Base-by-base conservation (phyloP, 2,329 filamentous ascomycete genomes). In the Bisporella sp. region DNA sequence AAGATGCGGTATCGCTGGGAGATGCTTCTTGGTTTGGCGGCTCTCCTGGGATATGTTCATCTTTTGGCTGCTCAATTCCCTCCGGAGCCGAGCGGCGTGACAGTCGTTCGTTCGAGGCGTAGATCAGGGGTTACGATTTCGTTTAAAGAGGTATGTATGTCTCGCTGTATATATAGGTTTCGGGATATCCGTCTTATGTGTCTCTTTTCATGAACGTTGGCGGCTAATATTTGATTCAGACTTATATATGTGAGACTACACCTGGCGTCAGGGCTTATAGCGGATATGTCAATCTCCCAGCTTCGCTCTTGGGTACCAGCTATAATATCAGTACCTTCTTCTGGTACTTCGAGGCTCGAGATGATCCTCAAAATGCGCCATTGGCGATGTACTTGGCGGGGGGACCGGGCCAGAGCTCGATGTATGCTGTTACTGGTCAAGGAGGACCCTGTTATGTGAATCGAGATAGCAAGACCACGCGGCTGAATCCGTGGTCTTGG, bases 161-260 rank as follows among this genome's bases (percentile, higher is more conserved):
- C 21, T 21, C 21, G 21, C 21, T 21, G 21, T 21, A 21, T 21
- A 21, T 21, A 21, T 21, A 21, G 21, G 21, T 21, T 21, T 21
- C 21, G 21, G 21, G 21, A 21, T 21, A 21, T 21, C 21, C 21
- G 21, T 21, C 21, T 21, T 21, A 21, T 21, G 3, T 21, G 21
- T 21, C 21, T 21, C 21, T 21, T 21, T 21, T 21, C 21, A 2
- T 21, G 2, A 57, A 58, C 35, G 56, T 65, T 29, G 53, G 21
- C 2, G 21, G 21, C 21, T 21, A 21, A 21, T 74, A 69, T 47
- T 72, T 76, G 13, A 70, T 67, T 30, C 74, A 77, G 56, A 75
- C 52, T 31, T 45, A 49, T 4, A 46, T 52, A 33, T 54, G 52
- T 30, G 52, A 54, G 41, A 54, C 49, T 5, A 54, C 49, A 12